Evolutionary conservation across 306 rosid species (phyloP), one percentile per base, ranked within the genome.

Genomic region (Prunus salicina): DNA sequence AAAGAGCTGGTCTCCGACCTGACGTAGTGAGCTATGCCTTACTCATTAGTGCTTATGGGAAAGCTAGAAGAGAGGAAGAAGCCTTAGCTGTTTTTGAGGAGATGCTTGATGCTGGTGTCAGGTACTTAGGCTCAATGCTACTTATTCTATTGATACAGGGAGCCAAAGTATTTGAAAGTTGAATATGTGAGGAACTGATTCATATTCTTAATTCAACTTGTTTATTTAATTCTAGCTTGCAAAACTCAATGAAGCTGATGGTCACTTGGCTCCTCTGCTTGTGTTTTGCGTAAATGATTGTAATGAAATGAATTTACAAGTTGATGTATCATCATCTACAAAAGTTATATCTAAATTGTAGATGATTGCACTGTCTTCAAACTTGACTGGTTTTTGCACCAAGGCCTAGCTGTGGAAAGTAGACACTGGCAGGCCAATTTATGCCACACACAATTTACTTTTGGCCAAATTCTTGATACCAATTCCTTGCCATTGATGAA

Each of bases 71-170:
- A 84, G 97, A 95, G 85, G 97, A 95, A 32, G 99, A 92, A 88
- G 99, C 99, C 38, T 80, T 92, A n/a, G 97, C 97, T 34, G 99
- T 95, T 64, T 95, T 95, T 45, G 99, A 92, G 87, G 97, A 95
- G 82, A 95, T 95, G 97, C 99, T 95, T 67, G 91, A 91, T 78
- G 96, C 99, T 66, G 97, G 97, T 82, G 91, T 95, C 82, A 95
- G 97, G 97, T 92, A 77, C 81, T 79, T 78, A 38, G 78, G 62
- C 72, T 25, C 24, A 58, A 55, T 13, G 56, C 41, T 51, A 32
- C 43, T 14, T 22, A n/a, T 76, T 63, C 38, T 69, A 58, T 41
- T 71, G 47, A 20, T 69, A 45, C 19, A 56, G 12, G 22, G 22
- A 68, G 43, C 41, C 32, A 10, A 14, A 68, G 72, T 2, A 9